Base-by-base conservation (phyloP, 148 eudicot genomes). In the Rhododendron williamsianum region DNA sequence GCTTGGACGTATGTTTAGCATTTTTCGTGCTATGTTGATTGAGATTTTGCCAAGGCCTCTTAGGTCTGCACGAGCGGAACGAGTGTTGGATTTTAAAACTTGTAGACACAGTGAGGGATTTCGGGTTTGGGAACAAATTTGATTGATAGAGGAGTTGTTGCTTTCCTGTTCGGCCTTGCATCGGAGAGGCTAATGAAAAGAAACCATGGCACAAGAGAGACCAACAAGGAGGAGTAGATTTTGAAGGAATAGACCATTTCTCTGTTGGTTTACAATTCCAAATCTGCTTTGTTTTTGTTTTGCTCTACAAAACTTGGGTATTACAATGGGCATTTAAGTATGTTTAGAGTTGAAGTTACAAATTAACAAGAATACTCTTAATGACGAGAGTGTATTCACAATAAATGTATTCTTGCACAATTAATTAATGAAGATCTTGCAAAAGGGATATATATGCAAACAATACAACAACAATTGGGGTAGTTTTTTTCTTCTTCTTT, bases 11-110 rank as follows among this genome's bases (percentile, higher is more conserved):
- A 8, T 18, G 5, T 25, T 56, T 54, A 41, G 84, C 84, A 35
- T 72, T 4, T 6, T 21, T 72, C 58, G 41, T 2, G 87, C 46
- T 18, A 51, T n/a, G 65, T 74, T 30, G 13, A 86, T 82, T 45
- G 87, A 81, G 74, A 86, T 82, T 1, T 9, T n/a, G 11, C 76
- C 82, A 63, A 86, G 88, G 88, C 76, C 84, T 45, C 46, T 82
- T 36, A 86, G 82, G 21, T 77, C 76, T 4, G 82, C 76, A 30
- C 23, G 46, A 6, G 76, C 23, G 8, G 88, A 36, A 5, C 77
- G 76, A 3, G 82, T 67, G 60, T 86, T 74, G 43, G 84, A 81
- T 16, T 16, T 74, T 9, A 86, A 35, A 18, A 58, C 23, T 12
- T 81, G 5, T 1, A 15, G 18, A 36, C 87, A 86, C 5, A 86